Evolutionary conservation across 1,284 basidiomycete genomes (phyloP).

Genomic region (Ustilago nuda): DNA sequence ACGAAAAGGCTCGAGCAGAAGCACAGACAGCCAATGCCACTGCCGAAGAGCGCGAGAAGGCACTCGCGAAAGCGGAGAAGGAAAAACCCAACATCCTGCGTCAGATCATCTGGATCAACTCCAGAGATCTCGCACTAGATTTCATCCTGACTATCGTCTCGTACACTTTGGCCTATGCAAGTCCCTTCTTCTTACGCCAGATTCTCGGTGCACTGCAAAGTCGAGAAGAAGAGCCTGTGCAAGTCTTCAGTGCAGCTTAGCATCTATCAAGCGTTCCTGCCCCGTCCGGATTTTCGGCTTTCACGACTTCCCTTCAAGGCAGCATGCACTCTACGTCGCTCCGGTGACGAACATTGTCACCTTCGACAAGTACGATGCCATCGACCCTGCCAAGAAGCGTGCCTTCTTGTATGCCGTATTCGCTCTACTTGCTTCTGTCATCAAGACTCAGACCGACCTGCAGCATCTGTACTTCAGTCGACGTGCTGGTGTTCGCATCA

Average conservation of each 20-base stretch:
- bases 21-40: conserved; percentile 3
- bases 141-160: conserved; percentile 52
- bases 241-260: neutral
- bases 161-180: conserved; percentile 34
- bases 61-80: conserved; percentile 35
- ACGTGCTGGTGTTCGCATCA: conserved; percentile 75
- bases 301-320: neutral
- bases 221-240: neutral
- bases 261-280: conserved; percentile 3
- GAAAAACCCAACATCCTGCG: conserved; percentile 27
- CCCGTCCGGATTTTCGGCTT: neutral
- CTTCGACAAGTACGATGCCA: conserved; percentile 1
- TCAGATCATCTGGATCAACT: conserved; percentile 43
- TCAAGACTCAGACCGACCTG: conserved; percentile 72
- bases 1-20: conserved; percentile 13
- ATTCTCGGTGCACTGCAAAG: conserved; percentile 40
- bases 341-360: conserved; percentile 8
- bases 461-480: conserved; percentile 83
- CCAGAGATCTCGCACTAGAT: conserved; percentile 43
- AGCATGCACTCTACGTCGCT: neutral
- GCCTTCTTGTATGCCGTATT: conserved; percentile 51
- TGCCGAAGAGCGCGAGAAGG: neutral
- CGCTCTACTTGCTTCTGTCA: conserved; percentile 34
- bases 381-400: conserved; percentile 22
- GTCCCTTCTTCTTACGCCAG: conserved; percentile 53